Percentiles rank a stretch among this genome's conserved stretches.
phyloP scores from a whole-genome alignment of 352 stramenopile genomes.

The Phytophthora gonapodyides region DNA sequence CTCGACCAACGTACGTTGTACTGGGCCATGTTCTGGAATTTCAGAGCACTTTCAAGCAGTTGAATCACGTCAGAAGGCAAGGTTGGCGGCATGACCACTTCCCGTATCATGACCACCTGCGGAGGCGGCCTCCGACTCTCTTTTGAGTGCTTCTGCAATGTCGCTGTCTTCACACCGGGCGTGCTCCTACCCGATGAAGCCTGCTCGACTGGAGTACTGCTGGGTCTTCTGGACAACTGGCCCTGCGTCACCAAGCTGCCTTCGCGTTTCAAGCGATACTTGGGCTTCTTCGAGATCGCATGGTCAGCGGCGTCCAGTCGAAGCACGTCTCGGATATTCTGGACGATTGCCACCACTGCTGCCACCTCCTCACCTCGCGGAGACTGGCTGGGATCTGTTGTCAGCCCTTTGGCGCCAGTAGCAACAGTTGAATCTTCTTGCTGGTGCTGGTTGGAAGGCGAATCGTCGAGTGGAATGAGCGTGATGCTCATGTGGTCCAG shows the following conservation, averaged over 20 bases:
- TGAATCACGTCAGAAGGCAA: constrained; percentile 47
- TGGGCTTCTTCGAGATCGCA: constrained; percentile 18
- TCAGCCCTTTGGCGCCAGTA: not conserved
- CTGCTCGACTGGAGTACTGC: constrained; percentile 6
- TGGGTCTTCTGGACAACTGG: constrained; percentile 19
- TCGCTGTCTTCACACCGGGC: not conserved
- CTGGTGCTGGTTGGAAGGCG: not conserved
- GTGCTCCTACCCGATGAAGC: not conserved
- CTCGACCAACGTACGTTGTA: constrained; percentile 48
- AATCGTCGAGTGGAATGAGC: constrained; percentile 26
- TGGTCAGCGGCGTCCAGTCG: constrained; percentile 25
- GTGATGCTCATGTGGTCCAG: constrained; percentile 63
- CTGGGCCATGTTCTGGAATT: constrained; percentile 69
- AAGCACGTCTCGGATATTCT: constrained; percentile 40
- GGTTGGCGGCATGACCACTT: constrained; percentile 52
- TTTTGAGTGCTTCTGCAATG: not conserved
- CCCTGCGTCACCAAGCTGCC: constrained; percentile 20
- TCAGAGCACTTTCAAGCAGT: constrained; percentile 57
- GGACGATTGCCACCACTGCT: constrained; percentile 27
- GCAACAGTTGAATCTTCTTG: constrained; percentile 2
- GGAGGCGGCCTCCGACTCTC: constrained; percentile 31
- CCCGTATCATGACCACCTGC: constrained; percentile 60
- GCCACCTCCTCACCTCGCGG: constrained; percentile 19
- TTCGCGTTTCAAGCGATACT: constrained; percentile 27
- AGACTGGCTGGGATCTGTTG: constrained; percentile 4